These are phyloP conservation scores for Cryptosporidium canis DNA, from an alignment of 169 alveolate genomes.

Conservation along the genomic window DNA sequence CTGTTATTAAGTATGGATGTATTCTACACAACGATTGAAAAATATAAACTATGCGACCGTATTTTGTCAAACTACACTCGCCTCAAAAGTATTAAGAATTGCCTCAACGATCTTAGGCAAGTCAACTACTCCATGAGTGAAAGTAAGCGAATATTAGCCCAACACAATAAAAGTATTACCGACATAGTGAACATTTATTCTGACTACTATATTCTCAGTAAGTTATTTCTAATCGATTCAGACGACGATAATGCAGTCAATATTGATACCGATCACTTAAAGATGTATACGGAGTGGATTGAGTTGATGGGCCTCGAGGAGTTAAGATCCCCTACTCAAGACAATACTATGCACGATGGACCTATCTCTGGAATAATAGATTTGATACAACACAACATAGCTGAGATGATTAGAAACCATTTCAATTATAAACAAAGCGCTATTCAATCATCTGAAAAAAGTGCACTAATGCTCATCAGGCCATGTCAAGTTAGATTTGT, in stretches of 20 bases:
- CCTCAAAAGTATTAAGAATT: conserved; percentile 3
- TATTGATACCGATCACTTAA: conserved; percentile 9
- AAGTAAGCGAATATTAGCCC: background rate
- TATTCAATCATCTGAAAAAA: background rate
- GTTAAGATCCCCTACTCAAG: background rate
- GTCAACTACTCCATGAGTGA: conserved; percentile 1
- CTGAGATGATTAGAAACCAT: background rate
- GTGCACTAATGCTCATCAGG: background rate
- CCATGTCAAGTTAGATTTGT: conserved; percentile 28
- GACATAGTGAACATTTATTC: conserved; percentile 16
- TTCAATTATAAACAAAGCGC: background rate
- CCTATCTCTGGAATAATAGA: background rate
- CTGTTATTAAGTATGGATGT: background rate
- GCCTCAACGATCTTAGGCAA: background rate
- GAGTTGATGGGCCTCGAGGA: background rate
- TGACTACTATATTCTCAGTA: conserved; percentile 10
- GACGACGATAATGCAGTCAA: background rate
- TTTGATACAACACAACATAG: conserved; percentile 14
- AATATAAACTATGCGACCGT: background rate
- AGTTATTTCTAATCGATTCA: background rate
- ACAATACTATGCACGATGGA: conserved; percentile 1
- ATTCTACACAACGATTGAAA: background rate
- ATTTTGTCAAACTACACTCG: conserved; percentile 7
- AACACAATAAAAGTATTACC: background rate
- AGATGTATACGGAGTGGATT: conserved; percentile 25